Conservation (phyloP, 1,139 yeast genomes). For the Magnusiomyces sp. region DNA sequence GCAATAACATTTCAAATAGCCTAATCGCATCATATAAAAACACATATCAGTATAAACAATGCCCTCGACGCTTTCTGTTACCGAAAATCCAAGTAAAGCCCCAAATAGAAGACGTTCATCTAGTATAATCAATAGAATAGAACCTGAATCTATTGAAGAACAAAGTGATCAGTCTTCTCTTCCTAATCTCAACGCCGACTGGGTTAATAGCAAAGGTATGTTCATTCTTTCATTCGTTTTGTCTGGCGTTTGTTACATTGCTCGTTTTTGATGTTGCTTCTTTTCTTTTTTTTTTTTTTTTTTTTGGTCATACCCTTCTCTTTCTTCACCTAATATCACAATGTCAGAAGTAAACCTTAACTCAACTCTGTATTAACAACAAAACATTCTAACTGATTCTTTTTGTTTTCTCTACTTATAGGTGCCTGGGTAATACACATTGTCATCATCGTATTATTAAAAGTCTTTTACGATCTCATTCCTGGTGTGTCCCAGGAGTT, state of each 20-base stretch:
- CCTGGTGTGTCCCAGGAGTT: slow-evolving; percentile 73
- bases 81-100: slow-evolving; percentile 3
- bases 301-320: not conserved
- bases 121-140: slow-evolving; percentile 68
- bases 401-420: slow-evolving; percentile 16
- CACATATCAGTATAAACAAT: too few species aligned
- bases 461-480: slow-evolving; percentile 66
- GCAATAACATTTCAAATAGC: too few species aligned
- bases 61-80: too few species aligned
- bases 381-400: too few species aligned
- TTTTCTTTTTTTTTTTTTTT: not conserved
- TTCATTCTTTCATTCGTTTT: not conserved
- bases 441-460: slow-evolving; percentile 66
- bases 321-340: not conserved
- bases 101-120: slow-evolving; percentile 45
- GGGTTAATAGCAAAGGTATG: slow-evolving; percentile 85
- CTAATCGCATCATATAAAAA: too few species aligned
- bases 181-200: slow-evolving; percentile 86
- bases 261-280: not conserved
- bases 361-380: not conserved
- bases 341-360: not conserved
- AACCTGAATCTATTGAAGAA: slow-evolving; percentile 87
- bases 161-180: slow-evolving; percentile 84
- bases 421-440: slow-evolving; percentile 88
- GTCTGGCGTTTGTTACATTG: not conserved